Base-by-base conservation (phyloP, 1,284 basidiomycete species). In the Puccinia polysora region DNA sequence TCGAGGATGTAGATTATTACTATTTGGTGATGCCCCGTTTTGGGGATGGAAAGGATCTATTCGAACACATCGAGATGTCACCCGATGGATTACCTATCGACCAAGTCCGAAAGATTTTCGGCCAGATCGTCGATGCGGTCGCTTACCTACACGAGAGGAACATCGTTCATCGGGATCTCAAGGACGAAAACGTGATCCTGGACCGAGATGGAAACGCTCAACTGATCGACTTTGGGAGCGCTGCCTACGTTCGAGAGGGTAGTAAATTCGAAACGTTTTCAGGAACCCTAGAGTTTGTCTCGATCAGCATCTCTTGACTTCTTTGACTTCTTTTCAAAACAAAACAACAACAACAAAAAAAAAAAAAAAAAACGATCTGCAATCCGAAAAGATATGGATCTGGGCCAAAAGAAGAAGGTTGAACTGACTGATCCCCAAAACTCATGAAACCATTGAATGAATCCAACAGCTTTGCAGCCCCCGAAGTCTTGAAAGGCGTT, bases 131-230 rank as follows among this genome's bases (percentile, higher is more conserved):
- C 32, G 94, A 97, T 80, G 94, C 92, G 1, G 81, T 97, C 74
- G 85, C 84, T 72, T 98, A 97, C 82, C 82, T 98, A 69, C 95
- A 98, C 80, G 84, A 86, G 23, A 91, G 89, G 77, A 91, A 91
- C 72, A 97, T 84, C 86, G 94, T 98, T 6, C 95, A 98, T 81
- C 90, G 95, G 74, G 96, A 98, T 79, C 88, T 98, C 81, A 98
- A 98, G 81, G 95, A 98, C 78, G 95, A 98, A 81, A 98, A 98
- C 79, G 92, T 98, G 45, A 82, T 84, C 36, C 78, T 85, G 28
- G 82, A 82, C 73, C 80, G 81, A 1, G 59, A 77, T 2, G 82
- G 82, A 14, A 81, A 86, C 78, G 93, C 90, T 77, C 89, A 97
- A 80, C 81, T 98, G 76, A 98, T 98, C 80, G 95, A 98, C 80